Evolutionary conservation across 2,329 filamentous ascomycete genomes (phyloP), one percentile per base, ranked within the genome.

Genomic region (Plenodomus lindquistii): DNA sequence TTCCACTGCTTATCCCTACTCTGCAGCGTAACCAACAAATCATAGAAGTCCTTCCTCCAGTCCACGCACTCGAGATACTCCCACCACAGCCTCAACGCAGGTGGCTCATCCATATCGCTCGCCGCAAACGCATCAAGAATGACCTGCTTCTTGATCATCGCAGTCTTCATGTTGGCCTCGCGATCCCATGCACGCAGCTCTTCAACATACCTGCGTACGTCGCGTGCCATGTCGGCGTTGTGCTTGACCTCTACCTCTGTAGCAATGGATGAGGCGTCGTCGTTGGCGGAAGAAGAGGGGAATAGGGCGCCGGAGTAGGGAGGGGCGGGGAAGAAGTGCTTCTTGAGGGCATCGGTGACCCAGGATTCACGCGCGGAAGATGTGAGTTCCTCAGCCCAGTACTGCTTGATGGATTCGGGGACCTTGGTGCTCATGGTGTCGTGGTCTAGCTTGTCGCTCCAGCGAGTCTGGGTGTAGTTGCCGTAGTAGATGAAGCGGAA

Each of bases 1-100:
- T 31, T 31, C 27, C 4, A 31, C 6, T 8, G 6, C 27, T 31
- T 15, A 4, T 31, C 11, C 27, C 27, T 31, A 37, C 47, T 44
- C 37, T 65, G 61, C 9, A 65, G 46, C 10, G 44, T 48, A 7
- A 73, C 69, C 7, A 79, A 65, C 58, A 70, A 62, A 4, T 71
- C 57, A 51, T 77, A 78, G 62, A 79, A 76, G 2, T 65, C 66
- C 10, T 52, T 44, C 39, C 75, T 73, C 60, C 70, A 79, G 13
- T 64, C 62, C 2, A 73, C 64, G 47, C 75, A 79, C 58, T 77
- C 55, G 21, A 79, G 63, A 42, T 79, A 79, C 61, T 79, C 75
- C 73, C 73, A 77, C 72, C 71, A 77, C 19, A 79, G 67, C 16
- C 77, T 66, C 8, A 79, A 60, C 5, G 75, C 75, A 0, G 71